Conservation (phyloP, 2,329 filamentous ascomycete species). For the Claviceps digitariae region DNA sequence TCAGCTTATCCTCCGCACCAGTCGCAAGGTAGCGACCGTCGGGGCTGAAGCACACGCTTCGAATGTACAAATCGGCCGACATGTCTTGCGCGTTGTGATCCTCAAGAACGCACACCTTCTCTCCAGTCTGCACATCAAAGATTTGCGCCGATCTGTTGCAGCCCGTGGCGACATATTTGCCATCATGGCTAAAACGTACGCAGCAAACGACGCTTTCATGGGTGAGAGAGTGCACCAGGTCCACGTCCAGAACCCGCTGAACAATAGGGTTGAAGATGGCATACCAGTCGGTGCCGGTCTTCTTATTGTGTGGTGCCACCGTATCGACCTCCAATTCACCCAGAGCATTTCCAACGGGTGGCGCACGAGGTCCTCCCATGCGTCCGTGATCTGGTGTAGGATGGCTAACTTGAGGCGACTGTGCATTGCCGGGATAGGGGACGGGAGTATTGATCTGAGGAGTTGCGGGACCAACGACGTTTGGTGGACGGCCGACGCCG, state of each 20-base stretch:
- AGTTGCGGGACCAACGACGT: conserved; percentile 59
- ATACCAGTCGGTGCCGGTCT: conserved; percentile 85
- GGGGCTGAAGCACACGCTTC: conserved; percentile 97
- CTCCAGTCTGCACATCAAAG: conserved; percentile 78
- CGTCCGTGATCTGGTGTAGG: conserved; percentile 58
- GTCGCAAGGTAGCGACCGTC: conserved; percentile 90
- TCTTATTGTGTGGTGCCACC: conserved; percentile 75
- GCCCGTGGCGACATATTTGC: conserved; percentile 89
- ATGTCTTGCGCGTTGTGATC: conserved; percentile 70
- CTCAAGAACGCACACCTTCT: conserved; percentile 79
- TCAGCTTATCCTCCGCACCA: conserved; percentile 94
- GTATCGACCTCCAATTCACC: conserved; percentile 80
- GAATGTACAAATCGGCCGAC: conserved; percentile 86
- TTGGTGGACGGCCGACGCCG: conserved; percentile 51
- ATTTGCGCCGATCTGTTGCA: conserved; percentile 99
- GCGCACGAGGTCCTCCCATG: conserved; percentile 35
- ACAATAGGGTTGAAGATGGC: conserved; percentile 92
- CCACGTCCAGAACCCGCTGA: conserved; percentile 79
- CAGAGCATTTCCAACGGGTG: conserved; percentile 48
- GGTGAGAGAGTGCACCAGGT: conserved; percentile 80
- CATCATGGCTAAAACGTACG: conserved; percentile 90
- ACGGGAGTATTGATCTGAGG: conserved; percentile 84
- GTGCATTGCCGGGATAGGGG: conserved; percentile 68
- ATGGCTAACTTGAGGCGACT: conserved; percentile 78
- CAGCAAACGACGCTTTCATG: conserved; percentile 98